Evolutionary conservation across 2,329 filamentous ascomycete genomes (phyloP).

Genomic region (Aureobasidium uvarum): DNA sequence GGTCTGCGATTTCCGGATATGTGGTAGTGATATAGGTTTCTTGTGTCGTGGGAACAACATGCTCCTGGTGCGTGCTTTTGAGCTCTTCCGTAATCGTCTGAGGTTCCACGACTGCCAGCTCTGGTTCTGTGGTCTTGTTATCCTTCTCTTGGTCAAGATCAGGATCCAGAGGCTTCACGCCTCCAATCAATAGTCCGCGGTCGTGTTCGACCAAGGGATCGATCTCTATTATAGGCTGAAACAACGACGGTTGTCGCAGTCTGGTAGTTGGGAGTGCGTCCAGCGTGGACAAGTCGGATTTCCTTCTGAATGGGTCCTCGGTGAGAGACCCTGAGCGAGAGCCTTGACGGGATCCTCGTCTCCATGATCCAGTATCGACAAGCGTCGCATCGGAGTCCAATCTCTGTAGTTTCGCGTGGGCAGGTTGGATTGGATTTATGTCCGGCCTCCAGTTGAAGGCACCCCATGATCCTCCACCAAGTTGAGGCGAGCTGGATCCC

Average conservation of each 20-base stretch:
- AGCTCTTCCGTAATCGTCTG: constrained; percentile 5
- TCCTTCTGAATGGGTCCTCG: constrained; percentile 16
- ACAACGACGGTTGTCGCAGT: constrained; percentile 7
- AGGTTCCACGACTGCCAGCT: constrained; percentile 11
- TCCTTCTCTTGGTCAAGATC: constrained; percentile 24
- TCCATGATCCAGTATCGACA: constrained; percentile 15
- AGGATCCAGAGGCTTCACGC: constrained; percentile 11
- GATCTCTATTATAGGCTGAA: constrained; percentile 14
- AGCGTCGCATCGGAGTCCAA: constrained; percentile 23
- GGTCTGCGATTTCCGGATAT: constrained; percentile 23
- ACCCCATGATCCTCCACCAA: constrained; percentile 8
- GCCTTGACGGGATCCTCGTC: constrained; percentile 10
- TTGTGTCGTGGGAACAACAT: neutral
- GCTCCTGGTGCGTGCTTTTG: constrained; percentile 23
- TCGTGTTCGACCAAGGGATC: neutral
- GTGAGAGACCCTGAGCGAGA: constrained; percentile 6
- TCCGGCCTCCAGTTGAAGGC: constrained; percentile 13
- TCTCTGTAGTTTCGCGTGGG: neutral
- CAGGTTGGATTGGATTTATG: constrained; percentile 5
- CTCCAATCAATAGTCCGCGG: constrained; percentile 13
- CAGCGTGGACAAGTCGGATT: neutral
- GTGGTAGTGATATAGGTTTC: neutral
- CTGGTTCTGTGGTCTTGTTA: constrained; percentile 8
- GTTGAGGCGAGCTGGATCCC: neutral
- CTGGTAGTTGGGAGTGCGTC: neutral